phyloP scores from a whole-genome alignment of 805 yeast genomes.

The Yamadazyma philogaea region DNA sequence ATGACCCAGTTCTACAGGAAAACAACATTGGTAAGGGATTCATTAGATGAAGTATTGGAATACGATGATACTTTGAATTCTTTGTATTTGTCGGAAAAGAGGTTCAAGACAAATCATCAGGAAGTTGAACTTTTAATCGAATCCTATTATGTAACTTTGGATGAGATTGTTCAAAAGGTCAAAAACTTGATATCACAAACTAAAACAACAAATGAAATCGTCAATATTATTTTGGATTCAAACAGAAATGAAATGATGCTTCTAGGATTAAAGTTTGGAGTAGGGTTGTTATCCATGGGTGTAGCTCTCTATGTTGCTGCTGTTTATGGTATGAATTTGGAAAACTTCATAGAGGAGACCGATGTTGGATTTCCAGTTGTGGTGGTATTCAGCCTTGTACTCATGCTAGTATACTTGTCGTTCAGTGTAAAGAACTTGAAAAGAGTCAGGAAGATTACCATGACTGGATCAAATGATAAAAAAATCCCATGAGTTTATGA shows the following conservation, averaged over 20 bases:
- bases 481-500: not conserved
- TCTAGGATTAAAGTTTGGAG: slow-evolving; percentile 76
- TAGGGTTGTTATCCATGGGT: slow-evolving; percentile 80
- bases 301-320: slow-evolving; percentile 79
- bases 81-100: slow-evolving; percentile 70
- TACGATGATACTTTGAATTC: slow-evolving; percentile 85
- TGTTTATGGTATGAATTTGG: slow-evolving; percentile 92
- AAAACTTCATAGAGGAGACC: slow-evolving; percentile 84
- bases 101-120: slow-evolving; percentile 55
- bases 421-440: slow-evolving; percentile 57
- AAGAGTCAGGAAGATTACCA: slow-evolving; percentile 69
- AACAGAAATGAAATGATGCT: slow-evolving; percentile 92
- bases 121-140: slow-evolving; percentile 90
- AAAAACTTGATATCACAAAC: slow-evolving; percentile 79
- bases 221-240: slow-evolving; percentile 87
- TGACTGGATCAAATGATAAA: slow-evolving; percentile 36
- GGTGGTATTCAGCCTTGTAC: slow-evolving; percentile 42
- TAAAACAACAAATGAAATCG: slow-evolving; percentile 90
- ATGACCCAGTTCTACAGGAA: slow-evolving; percentile 81
- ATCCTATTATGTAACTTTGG: slow-evolving; percentile 85
- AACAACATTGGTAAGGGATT: slow-evolving; percentile 75
- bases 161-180: slow-evolving; percentile 89
- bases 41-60: slow-evolving; percentile 80
- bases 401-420: slow-evolving; percentile 45
- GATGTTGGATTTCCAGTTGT: slow-evolving; percentile 59